Conservation (phyloP, 2,329 filamentous ascomycete species). For the Alternaria tenuissima region DNA sequence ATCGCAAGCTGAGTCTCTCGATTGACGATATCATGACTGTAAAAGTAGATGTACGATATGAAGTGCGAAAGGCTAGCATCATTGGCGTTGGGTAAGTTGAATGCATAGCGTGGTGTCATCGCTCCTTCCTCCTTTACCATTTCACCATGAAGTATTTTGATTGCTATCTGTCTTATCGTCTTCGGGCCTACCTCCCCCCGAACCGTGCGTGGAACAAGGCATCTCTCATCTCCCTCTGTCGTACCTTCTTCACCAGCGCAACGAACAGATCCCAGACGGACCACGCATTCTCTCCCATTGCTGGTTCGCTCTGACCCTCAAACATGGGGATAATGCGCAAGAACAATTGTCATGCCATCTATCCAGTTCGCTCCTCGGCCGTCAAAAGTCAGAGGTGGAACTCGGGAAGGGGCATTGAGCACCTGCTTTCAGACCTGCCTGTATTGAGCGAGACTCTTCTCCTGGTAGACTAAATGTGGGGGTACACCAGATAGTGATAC, state of each 20-base stretch:
- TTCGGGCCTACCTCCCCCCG: neutral
- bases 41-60: conserved; percentile 26
- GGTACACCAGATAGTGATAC: conserved; percentile 26
- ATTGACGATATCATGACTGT: conserved; percentile 6
- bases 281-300: conserved; percentile 28
- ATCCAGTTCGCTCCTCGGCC: conserved; percentile 8
- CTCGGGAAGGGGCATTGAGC: conserved; percentile 26
- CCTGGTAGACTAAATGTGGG: conserved; percentile 47
- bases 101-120: conserved; percentile 17
- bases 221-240: conserved; percentile 5
- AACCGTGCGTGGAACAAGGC: neutral
- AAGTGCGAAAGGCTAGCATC: conserved; percentile 23
- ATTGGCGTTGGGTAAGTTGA: conserved; percentile 22
- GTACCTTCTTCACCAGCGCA: conserved; percentile 32
- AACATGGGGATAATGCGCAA: conserved; percentile 27
- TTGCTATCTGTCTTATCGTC: neutral
- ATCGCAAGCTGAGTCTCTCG: conserved; percentile 10
- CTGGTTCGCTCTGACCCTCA: conserved; percentile 32
- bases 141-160: neutral
- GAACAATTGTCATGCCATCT: conserved; percentile 29
- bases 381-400: neutral
- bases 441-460: conserved; percentile 44
- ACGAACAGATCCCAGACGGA: conserved; percentile 41
- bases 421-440: conserved; percentile 46
- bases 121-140: conserved; percentile 11